Conservation (phyloP, 768 basidiomycete species). For the Paxillus ammoniavirescens region DNA sequence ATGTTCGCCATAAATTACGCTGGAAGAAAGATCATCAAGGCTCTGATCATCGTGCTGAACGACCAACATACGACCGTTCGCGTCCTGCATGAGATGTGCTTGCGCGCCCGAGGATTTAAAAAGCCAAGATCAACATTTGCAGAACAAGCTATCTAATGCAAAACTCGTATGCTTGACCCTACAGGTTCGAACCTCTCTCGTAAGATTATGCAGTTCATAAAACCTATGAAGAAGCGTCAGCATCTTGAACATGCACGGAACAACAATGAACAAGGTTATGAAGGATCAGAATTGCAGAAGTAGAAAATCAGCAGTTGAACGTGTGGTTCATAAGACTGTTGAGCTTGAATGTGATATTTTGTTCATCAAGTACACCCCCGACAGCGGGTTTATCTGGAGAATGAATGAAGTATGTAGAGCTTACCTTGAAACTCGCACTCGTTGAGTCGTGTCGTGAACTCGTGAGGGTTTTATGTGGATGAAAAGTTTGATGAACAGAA, state of each 20-base stretch:
- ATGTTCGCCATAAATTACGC: no score
- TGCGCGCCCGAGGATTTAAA: no score
- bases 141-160: no score
- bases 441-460: not conserved
- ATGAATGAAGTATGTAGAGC: not conserved
- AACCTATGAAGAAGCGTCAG: not conserved
- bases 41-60: no score
- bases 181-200: not conserved
- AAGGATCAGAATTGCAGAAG: slow-evolving; percentile 45
- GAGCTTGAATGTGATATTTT: slow-evolving; percentile 45
- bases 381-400: not conserved
- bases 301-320: slow-evolving; percentile 41
- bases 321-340: slow-evolving; percentile 43
- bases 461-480: not conserved
- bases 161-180: not conserved
- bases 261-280: not conserved
- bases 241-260: no score
- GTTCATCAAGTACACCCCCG: slow-evolving; percentile 32
- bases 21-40: no score
- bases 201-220: not conserved
- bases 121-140: no score
- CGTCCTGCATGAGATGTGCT: no score
- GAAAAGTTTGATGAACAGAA: not conserved
- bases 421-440: not conserved
- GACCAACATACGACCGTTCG: no score